These are phyloP conservation scores for Pseudotulostoma volvatum DNA, from an alignment of 495 filamentous ascomycete species.

Conservation along the genomic window DNA sequence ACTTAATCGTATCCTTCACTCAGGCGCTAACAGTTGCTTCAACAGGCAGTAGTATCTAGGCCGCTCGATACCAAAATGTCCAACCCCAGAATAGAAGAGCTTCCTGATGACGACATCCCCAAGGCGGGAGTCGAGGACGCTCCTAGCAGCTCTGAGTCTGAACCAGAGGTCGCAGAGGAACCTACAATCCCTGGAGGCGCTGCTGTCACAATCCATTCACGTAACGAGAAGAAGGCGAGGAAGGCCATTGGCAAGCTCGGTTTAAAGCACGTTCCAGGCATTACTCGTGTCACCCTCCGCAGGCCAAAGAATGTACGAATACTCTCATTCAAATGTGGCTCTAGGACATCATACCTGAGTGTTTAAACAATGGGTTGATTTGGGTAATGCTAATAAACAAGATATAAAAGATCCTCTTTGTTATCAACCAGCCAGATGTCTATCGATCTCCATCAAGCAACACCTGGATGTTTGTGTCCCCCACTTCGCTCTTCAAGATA, in stretches of 20 bases:
- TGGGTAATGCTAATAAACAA: too few relatives aligned
- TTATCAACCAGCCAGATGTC: slow-evolving; percentile 98
- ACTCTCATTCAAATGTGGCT: too few relatives aligned
- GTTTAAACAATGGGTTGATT: too few relatives aligned
- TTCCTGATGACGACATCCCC: slow-evolving; percentile 64
- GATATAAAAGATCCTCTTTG: slow-evolving; percentile 98
- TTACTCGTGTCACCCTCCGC: slow-evolving; percentile 93
- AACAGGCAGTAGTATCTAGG: too few relatives aligned
- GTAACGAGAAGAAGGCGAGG: slow-evolving; percentile 99
- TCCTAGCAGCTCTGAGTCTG: slow-evolving; percentile 62
- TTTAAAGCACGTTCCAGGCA: slow-evolving; percentile 87
- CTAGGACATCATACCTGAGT: too few relatives aligned
- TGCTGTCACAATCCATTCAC: slow-evolving; percentile 78
- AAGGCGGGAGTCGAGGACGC: slow-evolving; percentile 71
- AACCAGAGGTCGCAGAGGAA: slow-evolving; percentile 41
- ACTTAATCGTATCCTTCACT: too few relatives aligned
- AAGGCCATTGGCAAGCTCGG: slow-evolving; percentile 98
- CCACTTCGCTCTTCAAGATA: background rate
- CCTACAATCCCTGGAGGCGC: slow-evolving; percentile 69
- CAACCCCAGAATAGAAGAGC: slow-evolving; percentile 93
- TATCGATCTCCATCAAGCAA: slow-evolving; percentile 97
- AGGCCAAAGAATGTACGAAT: slow-evolving; percentile 83
- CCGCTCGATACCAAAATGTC: slow-evolving; percentile 90
- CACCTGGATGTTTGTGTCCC: slow-evolving; percentile 80
- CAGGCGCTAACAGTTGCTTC: background rate